Evolutionary conservation across 2,329 filamentous ascomycete species (phyloP).

Genomic region (Coniella lustricola): DNA sequence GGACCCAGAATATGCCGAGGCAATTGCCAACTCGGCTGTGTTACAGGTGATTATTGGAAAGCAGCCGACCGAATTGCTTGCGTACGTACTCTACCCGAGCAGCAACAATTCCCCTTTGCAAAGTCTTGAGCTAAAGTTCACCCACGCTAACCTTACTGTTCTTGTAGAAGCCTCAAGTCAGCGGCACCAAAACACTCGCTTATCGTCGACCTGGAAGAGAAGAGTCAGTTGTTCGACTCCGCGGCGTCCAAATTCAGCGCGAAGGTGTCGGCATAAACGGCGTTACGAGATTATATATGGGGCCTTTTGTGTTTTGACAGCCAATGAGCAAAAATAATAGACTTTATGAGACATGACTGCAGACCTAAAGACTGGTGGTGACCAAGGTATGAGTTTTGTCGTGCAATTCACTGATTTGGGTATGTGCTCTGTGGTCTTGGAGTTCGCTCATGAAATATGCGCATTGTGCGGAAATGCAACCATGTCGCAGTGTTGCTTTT

Average conservation of each 20-base stretch:
- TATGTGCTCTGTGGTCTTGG: too few species aligned
- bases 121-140: not conserved
- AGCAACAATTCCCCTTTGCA: not conserved
- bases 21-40: slow-evolving; percentile 77
- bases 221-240: slow-evolving; percentile 80
- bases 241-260: slow-evolving; percentile 81
- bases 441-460: too few species aligned
- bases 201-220: slow-evolving; percentile 69
- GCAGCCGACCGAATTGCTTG: slow-evolving; percentile 53
- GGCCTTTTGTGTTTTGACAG: slow-evolving; percentile 5
- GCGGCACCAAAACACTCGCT: slow-evolving; percentile 62
- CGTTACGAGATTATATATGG: not conserved
- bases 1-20: slow-evolving; percentile 63
- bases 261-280: slow-evolving; percentile 60
- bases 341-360: slow-evolving; percentile 5
- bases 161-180: slow-evolving; percentile 45
- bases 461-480: too few species aligned
- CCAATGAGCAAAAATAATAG: slow-evolving; percentile 5
- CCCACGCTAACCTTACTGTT: not conserved
- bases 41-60: slow-evolving; percentile 72
- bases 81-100: slow-evolving; percentile 40
- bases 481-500: too few species aligned
- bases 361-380: too few species aligned
- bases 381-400: too few species aligned
- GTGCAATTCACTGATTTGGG: too few species aligned